Percentiles rank a stretch among this genome's conserved stretches.
Evolutionary conservation across 2,329 filamentous ascomycete genomes (phyloP).

Genomic region (Chlorencoelia australis): DNA sequence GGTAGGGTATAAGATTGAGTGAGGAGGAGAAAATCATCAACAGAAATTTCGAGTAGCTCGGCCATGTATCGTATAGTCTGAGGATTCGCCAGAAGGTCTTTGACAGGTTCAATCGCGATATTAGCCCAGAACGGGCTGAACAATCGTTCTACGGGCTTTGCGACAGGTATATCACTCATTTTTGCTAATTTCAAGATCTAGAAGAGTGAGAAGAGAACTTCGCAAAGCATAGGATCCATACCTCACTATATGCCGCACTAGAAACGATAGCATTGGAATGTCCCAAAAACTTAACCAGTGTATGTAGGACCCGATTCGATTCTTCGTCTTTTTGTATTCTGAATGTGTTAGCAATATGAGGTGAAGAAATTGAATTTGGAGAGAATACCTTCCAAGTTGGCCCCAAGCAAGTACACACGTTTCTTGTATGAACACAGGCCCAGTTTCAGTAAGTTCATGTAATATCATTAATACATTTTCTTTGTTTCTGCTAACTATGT

Average conservation of each 20-base stretch:
- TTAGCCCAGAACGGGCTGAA: slow-evolving; percentile 85
- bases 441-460: slow-evolving; percentile 60
- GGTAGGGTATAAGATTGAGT: slow-evolving; percentile 79
- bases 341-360: slow-evolving; percentile 6
- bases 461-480: slow-evolving; percentile 61
- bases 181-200: slow-evolving; percentile 63
- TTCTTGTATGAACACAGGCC: slow-evolving; percentile 61
- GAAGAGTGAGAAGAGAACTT: neutral
- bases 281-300: slow-evolving; percentile 78
- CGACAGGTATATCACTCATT: slow-evolving; percentile 48
- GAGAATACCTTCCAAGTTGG: slow-evolving; percentile 59
- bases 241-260: slow-evolving; percentile 74
- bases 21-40: slow-evolving; percentile 62
- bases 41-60: slow-evolving; percentile 66
- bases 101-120: slow-evolving; percentile 71
- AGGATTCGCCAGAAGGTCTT: slow-evolving; percentile 71
- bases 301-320: slow-evolving; percentile 74
- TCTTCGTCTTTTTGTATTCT: slow-evolving; percentile 69
- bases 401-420: slow-evolving; percentile 79
- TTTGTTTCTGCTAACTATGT: slow-evolving; percentile 51
- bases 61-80: slow-evolving; percentile 73
- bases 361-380: neutral
- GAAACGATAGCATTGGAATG: slow-evolving; percentile 71
- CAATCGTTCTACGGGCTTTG: slow-evolving; percentile 54
- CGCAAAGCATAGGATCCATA: slow-evolving; percentile 28